Percentiles rank a stretch among this genome's conserved stretches.
Evolutionary conservation across 495 filamentous ascomycete species (phyloP).

Genomic region (Recurvomyces mirabilis): DNA sequence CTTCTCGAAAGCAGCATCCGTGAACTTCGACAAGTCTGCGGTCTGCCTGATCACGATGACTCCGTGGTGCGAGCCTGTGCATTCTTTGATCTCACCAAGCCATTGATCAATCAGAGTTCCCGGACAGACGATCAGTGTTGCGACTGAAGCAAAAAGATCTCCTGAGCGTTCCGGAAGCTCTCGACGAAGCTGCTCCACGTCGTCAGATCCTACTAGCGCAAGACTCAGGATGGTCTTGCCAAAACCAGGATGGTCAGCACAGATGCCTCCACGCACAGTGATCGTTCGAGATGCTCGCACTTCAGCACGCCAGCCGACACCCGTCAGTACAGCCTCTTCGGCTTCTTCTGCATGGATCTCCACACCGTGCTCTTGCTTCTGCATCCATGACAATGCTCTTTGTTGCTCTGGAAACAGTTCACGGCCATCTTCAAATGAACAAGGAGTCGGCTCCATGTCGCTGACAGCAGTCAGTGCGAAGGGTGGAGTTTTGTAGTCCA

Average conservation of each 20-base stretch:
- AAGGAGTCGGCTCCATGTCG: no score
- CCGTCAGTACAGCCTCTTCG: constrained; percentile 51
- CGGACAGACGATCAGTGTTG: constrained; percentile 62
- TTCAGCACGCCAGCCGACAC: constrained; percentile 52
- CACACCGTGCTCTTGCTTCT: constrained; percentile 41
- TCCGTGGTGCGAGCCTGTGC: constrained; percentile 32
- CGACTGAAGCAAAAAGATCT: constrained; percentile 22
- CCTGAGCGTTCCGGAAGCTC: constrained; percentile 4
- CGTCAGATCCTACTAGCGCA: constrained; percentile 47
- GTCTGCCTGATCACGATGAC: constrained; percentile 35
- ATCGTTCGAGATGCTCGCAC: constrained; percentile 40
- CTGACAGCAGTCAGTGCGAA: neutral
- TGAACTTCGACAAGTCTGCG: constrained; percentile 27
- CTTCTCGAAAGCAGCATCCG: constrained; percentile 34
- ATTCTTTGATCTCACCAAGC: constrained; percentile 48
- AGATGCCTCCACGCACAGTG: constrained; percentile 52
- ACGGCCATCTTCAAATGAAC: no score
- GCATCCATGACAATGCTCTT: constrained; percentile 57
- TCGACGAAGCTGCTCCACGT: constrained; percentile 9
- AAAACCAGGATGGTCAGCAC: constrained; percentile 69
- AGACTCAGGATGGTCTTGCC: constrained; percentile 72
- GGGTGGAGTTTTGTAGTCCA: neutral
- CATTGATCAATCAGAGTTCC: constrained; percentile 55
- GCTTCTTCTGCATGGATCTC: constrained; percentile 54
- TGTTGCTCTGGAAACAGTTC: constrained; percentile 44